Evolutionary conservation across 768 basidiomycete genomes (phyloP), one percentile per base, ranked within the genome.

Genomic region (Pluteus cervinus): DNA sequence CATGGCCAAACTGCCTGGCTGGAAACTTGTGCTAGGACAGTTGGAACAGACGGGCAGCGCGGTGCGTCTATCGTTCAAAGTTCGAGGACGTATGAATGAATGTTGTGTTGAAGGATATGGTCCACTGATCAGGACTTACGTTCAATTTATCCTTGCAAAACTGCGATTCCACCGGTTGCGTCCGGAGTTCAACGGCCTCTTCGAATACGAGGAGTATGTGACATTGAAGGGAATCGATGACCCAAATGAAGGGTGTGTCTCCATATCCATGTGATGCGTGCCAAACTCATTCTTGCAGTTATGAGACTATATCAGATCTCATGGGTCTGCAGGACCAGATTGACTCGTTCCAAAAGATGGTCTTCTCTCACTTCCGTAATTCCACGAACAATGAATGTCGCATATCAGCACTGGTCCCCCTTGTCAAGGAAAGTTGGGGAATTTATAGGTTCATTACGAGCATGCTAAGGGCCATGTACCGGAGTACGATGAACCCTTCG

Each of bases 271-370:
- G n/a, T n/a, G 5, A 12, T 35, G 16, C 12, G 33, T 24, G 7
- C 34, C 11, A 36, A 32, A 42, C 54, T 43, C 48, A 43, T 37
- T 18, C 29, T 29, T 20, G 11, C 52, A 97, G 94, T 36, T 99
- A 96, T 51, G 96, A 99, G 61, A 98, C 92, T 1, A 99, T 99
- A 51, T 82, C 81, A 18, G 96, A 99, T 59, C 77, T 99, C 23
- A 98, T 97, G 96, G 83, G 79, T 12, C 67, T 99, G 37, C 96
- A 99, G 68, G 96, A 99, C 56, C 92, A 97, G 56, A 98, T 99
- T 39, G 96, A 99, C 55, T 87, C 91, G 3, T 98, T 99, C 68
- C 93, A 99, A 56, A 92, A 92, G 62, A 84, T 94, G 70, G 82
- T 97, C 41, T 98, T 99, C 54, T 81, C 93, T 7, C 87, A 92